phyloP scores from a whole-genome alignment of 345 rosid genomes.

The Excoecaria cochinchinensis region DNA sequence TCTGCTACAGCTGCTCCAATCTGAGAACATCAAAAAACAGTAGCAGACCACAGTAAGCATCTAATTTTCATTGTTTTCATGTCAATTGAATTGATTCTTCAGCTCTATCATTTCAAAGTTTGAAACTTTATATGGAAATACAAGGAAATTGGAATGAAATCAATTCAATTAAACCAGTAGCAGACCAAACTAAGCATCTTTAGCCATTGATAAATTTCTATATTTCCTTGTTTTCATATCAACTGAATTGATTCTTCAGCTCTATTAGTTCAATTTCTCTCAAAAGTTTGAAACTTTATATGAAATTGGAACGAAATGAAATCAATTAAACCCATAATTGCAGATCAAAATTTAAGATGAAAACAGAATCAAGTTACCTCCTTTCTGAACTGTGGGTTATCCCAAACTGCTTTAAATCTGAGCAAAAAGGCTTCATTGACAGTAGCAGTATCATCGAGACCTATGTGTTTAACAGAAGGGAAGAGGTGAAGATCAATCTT shows the following conservation, averaged over 20 bases:
- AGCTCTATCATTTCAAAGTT: not conserved
- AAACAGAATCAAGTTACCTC: slow-evolving; percentile 36
- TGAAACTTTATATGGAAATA: not conserved
- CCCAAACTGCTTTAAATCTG: slow-evolving; percentile 29
- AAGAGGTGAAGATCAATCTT: slow-evolving; percentile 39
- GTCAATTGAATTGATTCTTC: not conserved
- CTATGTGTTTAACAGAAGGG: slow-evolving; percentile 59
- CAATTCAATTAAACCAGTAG: not conserved
- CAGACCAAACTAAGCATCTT: not conserved
- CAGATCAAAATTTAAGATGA: not conserved
- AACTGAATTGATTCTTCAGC: not conserved
- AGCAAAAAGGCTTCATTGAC: slow-evolving; percentile 60
- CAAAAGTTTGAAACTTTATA: not conserved
- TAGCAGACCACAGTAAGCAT: not conserved
- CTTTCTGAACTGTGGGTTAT: slow-evolving; percentile 18
- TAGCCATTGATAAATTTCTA: not conserved
- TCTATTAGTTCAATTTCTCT: not conserved
- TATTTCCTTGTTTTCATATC: not conserved
- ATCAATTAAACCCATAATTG: not conserved
- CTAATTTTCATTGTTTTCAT: not conserved
- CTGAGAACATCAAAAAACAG: slow-evolving; percentile 35
- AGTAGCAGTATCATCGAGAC: slow-evolving; percentile 45
- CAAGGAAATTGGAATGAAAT: not conserved
- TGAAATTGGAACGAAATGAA: not conserved
- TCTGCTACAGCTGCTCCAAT: slow-evolving; percentile 38